A percentile compares a stretch with the other conserved stretches of the same genome.
These are phyloP conservation scores for Globisporangium acanthophoron DNA, from an alignment of 352 stramenopile genomes.

Conservation along the genomic window DNA sequence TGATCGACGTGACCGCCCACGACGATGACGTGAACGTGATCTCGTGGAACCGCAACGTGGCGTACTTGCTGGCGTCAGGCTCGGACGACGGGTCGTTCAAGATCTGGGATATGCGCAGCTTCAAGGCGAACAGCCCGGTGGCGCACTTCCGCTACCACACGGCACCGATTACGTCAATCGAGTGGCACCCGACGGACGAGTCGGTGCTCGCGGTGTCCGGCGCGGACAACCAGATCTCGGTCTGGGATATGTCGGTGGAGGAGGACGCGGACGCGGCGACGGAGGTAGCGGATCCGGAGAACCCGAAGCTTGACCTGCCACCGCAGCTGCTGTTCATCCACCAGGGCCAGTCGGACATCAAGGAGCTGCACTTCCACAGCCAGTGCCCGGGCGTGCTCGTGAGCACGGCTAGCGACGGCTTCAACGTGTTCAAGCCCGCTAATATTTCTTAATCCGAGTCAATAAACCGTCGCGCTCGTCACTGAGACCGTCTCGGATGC, in stretches of 20 bases:
- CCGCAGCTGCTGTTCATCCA: constrained; percentile 99
- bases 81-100: constrained; percentile 97
- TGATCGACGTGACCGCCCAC: constrained; percentile 93
- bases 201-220: constrained; percentile 94
- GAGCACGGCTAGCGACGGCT: constrained; percentile 95
- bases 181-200: constrained; percentile 99
- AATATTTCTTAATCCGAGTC: constrained; percentile 80
- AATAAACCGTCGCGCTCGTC: background rate
- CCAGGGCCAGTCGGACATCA: constrained; percentile 98
- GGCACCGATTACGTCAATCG: constrained; percentile 95
- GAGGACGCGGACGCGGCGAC: constrained; percentile 88
- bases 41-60: constrained; percentile 97
- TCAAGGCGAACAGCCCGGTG: constrained; percentile 86
- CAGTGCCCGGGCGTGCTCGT: constrained; percentile 97
- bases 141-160: constrained; percentile 95
- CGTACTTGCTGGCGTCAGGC: constrained; percentile 96
- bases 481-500: background rate
- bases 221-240: constrained; percentile 95
- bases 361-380: constrained; percentile 99
- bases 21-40: constrained; percentile 99
- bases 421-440: constrained; percentile 97
- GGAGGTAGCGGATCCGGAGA: constrained; percentile 34
- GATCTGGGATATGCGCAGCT: constrained; percentile 96
- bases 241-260: constrained; percentile 99
- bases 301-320: constrained; percentile 87